Base-by-base conservation (phyloP, 2,329 filamentous ascomycete species). In the Calonectria hawksworthii region DNA sequence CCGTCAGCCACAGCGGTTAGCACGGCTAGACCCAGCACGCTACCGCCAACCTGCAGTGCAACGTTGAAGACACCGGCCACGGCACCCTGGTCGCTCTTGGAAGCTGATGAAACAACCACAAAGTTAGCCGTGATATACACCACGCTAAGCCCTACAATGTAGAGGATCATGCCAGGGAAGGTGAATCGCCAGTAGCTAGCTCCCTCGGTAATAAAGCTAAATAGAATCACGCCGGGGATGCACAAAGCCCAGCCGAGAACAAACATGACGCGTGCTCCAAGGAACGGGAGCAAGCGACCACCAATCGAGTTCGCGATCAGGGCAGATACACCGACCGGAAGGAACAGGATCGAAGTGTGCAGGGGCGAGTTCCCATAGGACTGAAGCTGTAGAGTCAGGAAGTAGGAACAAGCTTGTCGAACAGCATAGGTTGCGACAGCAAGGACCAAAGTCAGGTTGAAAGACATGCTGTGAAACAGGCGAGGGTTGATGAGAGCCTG, bases 101-200 rank as follows among this genome's bases (percentile, higher is more conserved):
- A 63, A 26, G 56, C 56, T 9, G 56, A 63, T 63, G 56, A 63
- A 63, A 63, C 56, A 41, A 63, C 56, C 10, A 63, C 56, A 63
- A 63, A 63, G 34, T 63, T 63, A 41, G 56, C 56, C 14, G 56
- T 63, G 56, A 63, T 63, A 23, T 63, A 63, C n/a, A 63, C 56
- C 14, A 41, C 56, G 36, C 56, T 41, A 63, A 63, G 56, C 56
- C 56, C 56, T 63, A 63, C 56, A 28, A 63, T 63, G 34, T 63
- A 63, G 34, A 63, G 56, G 56, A 63, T 63, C 56, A 63, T 63
- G 14, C 56, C 56, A 10, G 56, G 56, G 56, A 63, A 63, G 23
- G 56, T 63, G 56, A 63, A 63, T 6, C 56, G 56, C 56, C 56
- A 63, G 56, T 63, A 63, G 56, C 56, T 63, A 63, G 56, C 23